A percentile compares a stretch with the other conserved stretches of the same genome.
These are phyloP conservation scores for Candida pseudofarinosa DNA, from an alignment of 805 yeast genomes.

Conservation along the genomic window DNA sequence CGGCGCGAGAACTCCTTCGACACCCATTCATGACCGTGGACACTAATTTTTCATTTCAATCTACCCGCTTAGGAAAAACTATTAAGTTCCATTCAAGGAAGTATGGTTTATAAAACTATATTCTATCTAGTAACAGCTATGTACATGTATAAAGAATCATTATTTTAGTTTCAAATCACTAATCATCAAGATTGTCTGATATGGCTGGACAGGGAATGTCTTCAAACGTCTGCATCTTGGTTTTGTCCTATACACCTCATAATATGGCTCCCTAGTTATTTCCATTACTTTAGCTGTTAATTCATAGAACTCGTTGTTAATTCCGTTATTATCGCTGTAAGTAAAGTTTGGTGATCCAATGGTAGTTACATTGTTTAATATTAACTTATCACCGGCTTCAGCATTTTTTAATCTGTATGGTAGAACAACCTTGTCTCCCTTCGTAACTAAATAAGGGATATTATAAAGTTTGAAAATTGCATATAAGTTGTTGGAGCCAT, in stretches of 20 bases:
- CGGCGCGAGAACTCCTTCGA: conserved; percentile 61
- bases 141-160: conserved; percentile 3
- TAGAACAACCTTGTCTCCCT: conserved; percentile 79
- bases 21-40: conserved; percentile 50
- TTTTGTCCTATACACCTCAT: conserved; percentile 51
- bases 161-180: conserved; percentile 57
- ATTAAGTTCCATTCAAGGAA: conserved; percentile 36
- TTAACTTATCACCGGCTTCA: conserved; percentile 77
- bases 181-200: conserved; percentile 72
- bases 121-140: conserved; percentile 1
- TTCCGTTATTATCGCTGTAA: conserved; percentile 23
- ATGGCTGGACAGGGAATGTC: conserved; percentile 71
- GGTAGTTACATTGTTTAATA: conserved; percentile 69
- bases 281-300: conserved; percentile 81
- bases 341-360: conserved; percentile 82
- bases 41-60: conserved; percentile 43
- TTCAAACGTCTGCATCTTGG: conserved; percentile 75
- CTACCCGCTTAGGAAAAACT: conserved; percentile 53
- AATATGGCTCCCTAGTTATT: conserved; percentile 76
- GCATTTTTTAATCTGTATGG: conserved; percentile 78
- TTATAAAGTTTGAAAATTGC: conserved; percentile 80
- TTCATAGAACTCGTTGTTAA: conserved; percentile 37
- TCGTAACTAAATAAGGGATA: conserved; percentile 83
- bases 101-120: conserved; percentile 1
- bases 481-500: conserved; percentile 53